Percentiles rank a stretch among this genome's conserved stretches.
Conservation (phyloP, 164 flowering plant genomes). For the grape (Vitis vinifera) region ASM3070453v1 NC_081815.1:16755001-16755500, state of each 20-base stretch:
- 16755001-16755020: too few species aligned
- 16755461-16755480: too few species aligned
- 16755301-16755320: constrained; percentile 14
- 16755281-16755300: constrained; percentile 4
- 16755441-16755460: background rate
- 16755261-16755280: background rate
- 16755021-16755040: too few species aligned
- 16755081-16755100: too few species aligned
- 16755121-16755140: constrained; percentile 90
- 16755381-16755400: constrained; percentile 92
- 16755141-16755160: constrained; percentile 97
- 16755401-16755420: constrained; percentile 19
- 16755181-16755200: constrained; percentile 72
- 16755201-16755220: constrained; percentile 91
- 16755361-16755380: constrained; percentile 88
- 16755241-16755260: background rate
- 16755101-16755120: background rate
- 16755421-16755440: background rate
- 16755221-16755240: constrained; percentile 59
- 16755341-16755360: constrained; percentile 79
- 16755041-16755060: too few species aligned
- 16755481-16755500: too few species aligned
- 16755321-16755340: constrained; percentile 92
- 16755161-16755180: constrained; percentile 81
- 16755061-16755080: too few species aligned